Base-by-base conservation (phyloP, 75 land plant species). In the Isoetes taiwanensis region DNA sequence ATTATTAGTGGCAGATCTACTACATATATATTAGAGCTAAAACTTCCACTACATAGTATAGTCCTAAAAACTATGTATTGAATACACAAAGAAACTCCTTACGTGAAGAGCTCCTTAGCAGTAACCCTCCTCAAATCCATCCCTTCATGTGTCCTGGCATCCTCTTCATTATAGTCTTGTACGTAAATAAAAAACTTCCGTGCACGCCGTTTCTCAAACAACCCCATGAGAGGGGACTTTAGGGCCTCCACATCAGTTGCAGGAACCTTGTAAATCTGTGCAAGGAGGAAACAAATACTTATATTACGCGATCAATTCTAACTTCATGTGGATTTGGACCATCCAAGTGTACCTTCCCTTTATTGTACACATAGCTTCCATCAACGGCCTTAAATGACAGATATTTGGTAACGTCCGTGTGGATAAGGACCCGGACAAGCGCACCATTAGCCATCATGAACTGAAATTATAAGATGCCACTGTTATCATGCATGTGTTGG, bases 401-500 rank as follows among this genome's bases (percentile, higher is more conserved):
- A 52, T 93, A 87, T 57, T 93, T 82, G 5, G 98, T 87, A 28
- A 93, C 97, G 71, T 83, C 78, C 24, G 94, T 91, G 72, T 91
- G 97, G 52, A 91, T 86, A 32, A 91, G 81, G 24, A 93, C 82
- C 50, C 89, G 88, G 8, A 93, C 95, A 23, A 93, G 72, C 30
- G 64, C 57, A 25, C 95, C 98, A 76, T 87, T 93, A 0, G 96
- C 98, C 98, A 93, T 93, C 89, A 87, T 93, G 59, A 87, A 93
- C 98, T 93, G 77, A 25, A 57, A 54, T 34, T 19, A 54, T 3
- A 61, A 55, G 17, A 10, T n/a, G n/a, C n/a, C n/a, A n/a, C n/a
- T n/a, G n/a, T n/a, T n/a, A n/a, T n/a, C n/a, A n/a, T n/a, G n/a
- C n/a, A n/a, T n/a, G n/a, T n/a, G n/a, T n/a, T n/a, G n/a, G n/a